Conservation (phyloP, 139 green algal genomes). For the Penium margaritaceum region DNA sequence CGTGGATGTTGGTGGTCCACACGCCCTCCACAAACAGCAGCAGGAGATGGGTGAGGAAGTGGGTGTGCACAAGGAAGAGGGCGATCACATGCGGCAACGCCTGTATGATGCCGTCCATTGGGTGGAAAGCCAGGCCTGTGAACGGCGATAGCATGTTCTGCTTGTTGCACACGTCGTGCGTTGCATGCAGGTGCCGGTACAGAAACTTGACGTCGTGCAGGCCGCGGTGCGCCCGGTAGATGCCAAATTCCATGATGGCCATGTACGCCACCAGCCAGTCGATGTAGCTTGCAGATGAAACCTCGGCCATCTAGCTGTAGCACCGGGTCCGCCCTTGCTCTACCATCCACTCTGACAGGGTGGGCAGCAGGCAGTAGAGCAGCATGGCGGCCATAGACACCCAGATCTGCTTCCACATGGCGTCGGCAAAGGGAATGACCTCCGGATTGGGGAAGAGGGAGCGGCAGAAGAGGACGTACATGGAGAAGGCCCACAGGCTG, state of each 20-base stretch:
- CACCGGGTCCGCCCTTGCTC: conserved; percentile 75
- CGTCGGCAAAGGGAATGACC: conserved; percentile 13
- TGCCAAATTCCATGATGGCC: conserved; percentile 77
- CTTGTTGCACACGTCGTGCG: conserved; percentile 98
- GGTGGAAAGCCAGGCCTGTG: conserved; percentile 88
- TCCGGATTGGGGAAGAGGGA: neutral
- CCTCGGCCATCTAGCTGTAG: conserved; percentile 66
- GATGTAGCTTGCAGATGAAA: conserved; percentile 63
- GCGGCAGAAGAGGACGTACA: conserved; percentile 14
- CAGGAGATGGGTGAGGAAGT: conserved; percentile 84
- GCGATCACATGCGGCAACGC: conserved; percentile 72
- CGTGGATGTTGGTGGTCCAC: conserved; percentile 95
- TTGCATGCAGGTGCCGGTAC: conserved; percentile 69
- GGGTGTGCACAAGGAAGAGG: conserved; percentile 79
- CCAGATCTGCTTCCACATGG: conserved; percentile 54
- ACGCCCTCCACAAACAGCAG: conserved; percentile 84
- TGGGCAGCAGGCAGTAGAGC: conserved; percentile 75
- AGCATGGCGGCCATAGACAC: conserved; percentile 73
- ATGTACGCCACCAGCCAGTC: conserved; percentile 80
- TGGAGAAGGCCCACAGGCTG: conserved; percentile 3
- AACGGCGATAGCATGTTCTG: conserved; percentile 90
- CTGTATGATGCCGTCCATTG: conserved; percentile 59
- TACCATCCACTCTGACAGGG: conserved; percentile 64
- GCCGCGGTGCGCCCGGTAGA: conserved; percentile 89
- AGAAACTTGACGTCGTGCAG: conserved; percentile 70